Base-by-base conservation (phyloP, 2,329 filamentous ascomycete genomes). In the Fusarium ramigenum region DNA sequence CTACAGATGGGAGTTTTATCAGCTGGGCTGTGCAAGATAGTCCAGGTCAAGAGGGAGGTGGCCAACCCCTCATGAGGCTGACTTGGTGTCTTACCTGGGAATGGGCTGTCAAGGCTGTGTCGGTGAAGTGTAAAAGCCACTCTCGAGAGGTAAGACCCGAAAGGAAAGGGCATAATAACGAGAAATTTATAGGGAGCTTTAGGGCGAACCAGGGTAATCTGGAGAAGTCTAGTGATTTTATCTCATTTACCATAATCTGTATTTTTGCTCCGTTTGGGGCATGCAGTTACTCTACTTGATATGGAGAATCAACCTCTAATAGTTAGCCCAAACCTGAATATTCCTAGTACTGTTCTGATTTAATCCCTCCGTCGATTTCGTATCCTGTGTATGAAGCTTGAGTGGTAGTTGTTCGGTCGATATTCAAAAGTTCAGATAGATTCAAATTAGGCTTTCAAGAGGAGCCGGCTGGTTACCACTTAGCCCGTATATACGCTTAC, bases 1-100 rank as follows among this genome's bases (percentile, higher is more conserved):
- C 10, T 4, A 28, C 18, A 21, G 8, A 1, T 8, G 10, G 4
- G n/a, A 9, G 2, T 32, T 49, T 21, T 32, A 9, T 8, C 1
- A 6, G 2, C 16, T 16, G 49, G 49, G 32, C 32, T 37, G 12
- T 11, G 49, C n/a, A 36, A 12, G 5, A 16, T n/a, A n/a, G 15
- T 4, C 18, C 14, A 21, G 8, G 12, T 47, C 44, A 10, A 14
- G 21, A 49, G 21, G 9, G 15, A 49, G 16, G 19, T 18, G 16
- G 11, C 3, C 6, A 14, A 21, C 16, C 32, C 32, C 49, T 37
- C 18, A 25, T 36, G 49, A 25, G 49, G 49, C 49, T 52, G 49
- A 25, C 30, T 52, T 25, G 18, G 0, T 14, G 49, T 52, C 30
- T 23, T 50, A 14, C 8, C 30, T 50, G 4, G 15, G 0, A 52